These are phyloP conservation scores for Tylopilus subfusipes DNA, from an alignment of 768 basidiomycete species.

Conservation along the genomic window DNA sequence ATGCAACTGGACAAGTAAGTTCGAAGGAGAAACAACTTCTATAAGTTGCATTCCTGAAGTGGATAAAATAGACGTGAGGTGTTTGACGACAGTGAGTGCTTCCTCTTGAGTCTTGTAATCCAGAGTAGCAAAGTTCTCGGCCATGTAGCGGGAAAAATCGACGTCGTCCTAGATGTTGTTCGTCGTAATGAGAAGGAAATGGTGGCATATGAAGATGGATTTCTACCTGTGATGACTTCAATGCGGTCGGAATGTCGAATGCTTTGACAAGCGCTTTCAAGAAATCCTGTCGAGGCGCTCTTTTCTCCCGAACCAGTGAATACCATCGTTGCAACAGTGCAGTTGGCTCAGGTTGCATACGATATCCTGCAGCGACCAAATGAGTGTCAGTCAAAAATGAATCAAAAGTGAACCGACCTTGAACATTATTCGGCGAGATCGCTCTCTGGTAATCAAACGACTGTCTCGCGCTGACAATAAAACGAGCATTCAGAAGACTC, in stretches of 20 bases:
- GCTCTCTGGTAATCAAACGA: slow-evolving; percentile 83
- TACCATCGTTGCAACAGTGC: slow-evolving; percentile 92
- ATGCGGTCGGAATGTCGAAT: slow-evolving; percentile 67
- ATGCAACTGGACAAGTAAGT: slow-evolving; percentile 62
- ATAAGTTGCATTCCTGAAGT: slow-evolving; percentile 80
- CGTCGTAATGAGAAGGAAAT: neutral
- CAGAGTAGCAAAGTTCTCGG: slow-evolving; percentile 88
- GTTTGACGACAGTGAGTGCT: slow-evolving; percentile 78
- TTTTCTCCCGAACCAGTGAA: slow-evolving; percentile 85
- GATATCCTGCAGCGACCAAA: slow-evolving; percentile 49
- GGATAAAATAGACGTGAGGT: slow-evolving; percentile 70
- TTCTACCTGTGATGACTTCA: slow-evolving; percentile 55
- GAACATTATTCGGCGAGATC: slow-evolving; percentile 43
- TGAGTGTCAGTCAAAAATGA: neutral
- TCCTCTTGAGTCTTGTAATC: slow-evolving; percentile 98
- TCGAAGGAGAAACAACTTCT: slow-evolving; percentile 66
- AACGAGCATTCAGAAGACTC: slow-evolving; percentile 84
- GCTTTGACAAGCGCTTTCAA: slow-evolving; percentile 76
- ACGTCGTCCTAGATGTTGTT: slow-evolving; percentile 61
- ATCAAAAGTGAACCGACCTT: slow-evolving; percentile 39
- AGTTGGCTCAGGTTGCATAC: slow-evolving; percentile 55
- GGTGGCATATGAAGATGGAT: neutral
- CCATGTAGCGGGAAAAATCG: slow-evolving; percentile 86
- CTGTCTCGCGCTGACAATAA: slow-evolving; percentile 70
- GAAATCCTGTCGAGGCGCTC: slow-evolving; percentile 82